A percentile compares a stretch with the other conserved stretches of the same genome.
Conservation (phyloP, 768 basidiomycete genomes). For the Tylopilus plumbeoviolaceoides region DNA sequence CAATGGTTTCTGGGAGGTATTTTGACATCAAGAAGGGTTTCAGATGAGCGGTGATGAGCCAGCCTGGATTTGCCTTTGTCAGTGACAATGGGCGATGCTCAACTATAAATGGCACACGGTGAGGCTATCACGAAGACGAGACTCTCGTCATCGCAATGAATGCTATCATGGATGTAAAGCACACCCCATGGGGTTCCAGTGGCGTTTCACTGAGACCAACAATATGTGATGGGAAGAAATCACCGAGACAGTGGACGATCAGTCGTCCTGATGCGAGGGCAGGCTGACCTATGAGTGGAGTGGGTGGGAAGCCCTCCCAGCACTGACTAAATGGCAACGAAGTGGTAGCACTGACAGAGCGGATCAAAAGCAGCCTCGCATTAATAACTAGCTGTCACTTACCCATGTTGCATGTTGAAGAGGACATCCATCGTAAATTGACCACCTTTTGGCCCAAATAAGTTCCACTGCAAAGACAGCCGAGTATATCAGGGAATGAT, state of each 20-base stretch:
- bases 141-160: background rate
- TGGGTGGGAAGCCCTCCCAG: background rate
- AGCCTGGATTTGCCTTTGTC: background rate
- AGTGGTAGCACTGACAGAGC: background rate
- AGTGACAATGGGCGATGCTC: background rate
- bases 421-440: background rate
- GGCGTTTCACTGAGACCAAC: background rate
- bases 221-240: background rate
- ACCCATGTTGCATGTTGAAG: background rate
- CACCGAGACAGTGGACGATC: background rate
- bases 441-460: background rate
- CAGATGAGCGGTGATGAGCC: background rate
- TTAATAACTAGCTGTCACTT: background rate
- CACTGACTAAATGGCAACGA: background rate
- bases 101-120: background rate
- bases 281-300: background rate
- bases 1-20: background rate
- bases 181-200: background rate
- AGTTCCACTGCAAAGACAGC: background rate
- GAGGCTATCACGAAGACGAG: background rate
- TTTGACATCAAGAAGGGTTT: background rate
- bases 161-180: background rate
- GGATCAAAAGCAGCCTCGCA: too few species aligned
- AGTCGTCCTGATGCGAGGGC: background rate
- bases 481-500: background rate